Conservation (phyloP, 2,329 filamentous ascomycete species). For the Penicillium sp. region DNA sequence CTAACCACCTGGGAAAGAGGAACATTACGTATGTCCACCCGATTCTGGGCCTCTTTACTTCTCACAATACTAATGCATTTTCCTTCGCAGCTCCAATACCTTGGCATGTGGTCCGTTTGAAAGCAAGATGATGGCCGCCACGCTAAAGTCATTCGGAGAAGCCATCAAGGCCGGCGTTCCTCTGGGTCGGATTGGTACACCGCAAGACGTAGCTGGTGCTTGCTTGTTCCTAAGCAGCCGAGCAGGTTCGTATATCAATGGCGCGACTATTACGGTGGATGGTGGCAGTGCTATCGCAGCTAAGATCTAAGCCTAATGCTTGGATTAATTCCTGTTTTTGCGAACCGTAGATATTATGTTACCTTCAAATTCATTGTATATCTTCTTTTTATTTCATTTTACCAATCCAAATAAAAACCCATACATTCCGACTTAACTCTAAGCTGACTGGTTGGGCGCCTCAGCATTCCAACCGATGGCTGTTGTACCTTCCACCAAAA, state of each 20-base stretch:
- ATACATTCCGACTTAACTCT: slow-evolving; percentile 1
- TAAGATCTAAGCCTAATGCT: slow-evolving; percentile 44
- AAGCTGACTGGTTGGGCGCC: not conserved
- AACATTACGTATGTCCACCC: slow-evolving; percentile 56
- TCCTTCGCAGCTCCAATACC: slow-evolving; percentile 60
- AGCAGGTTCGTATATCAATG: slow-evolving; percentile 70
- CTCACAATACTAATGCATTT: slow-evolving; percentile 39
- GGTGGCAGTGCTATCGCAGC: slow-evolving; percentile 54
- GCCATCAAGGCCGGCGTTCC: slow-evolving; percentile 62
- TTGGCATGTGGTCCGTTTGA: slow-evolving; percentile 71
- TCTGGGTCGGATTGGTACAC: slow-evolving; percentile 67
- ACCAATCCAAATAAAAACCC: not conserved
- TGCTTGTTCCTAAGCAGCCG: slow-evolving; percentile 71
- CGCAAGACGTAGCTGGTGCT: slow-evolving; percentile 71
- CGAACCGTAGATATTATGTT: slow-evolving; percentile 6
- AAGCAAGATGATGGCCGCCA: slow-evolving; percentile 60
- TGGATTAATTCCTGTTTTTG: no score
- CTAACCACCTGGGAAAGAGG: slow-evolving; percentile 55
- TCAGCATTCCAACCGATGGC: slow-evolving; percentile 11
- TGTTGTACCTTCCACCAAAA: not conserved
- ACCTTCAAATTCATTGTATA: not conserved
- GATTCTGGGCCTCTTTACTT: slow-evolving; percentile 7
- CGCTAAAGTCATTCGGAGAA: slow-evolving; percentile 55
- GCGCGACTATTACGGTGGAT: slow-evolving; percentile 66
- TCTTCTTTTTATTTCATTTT: not conserved